Conservation (phyloP, 1,284 basidiomycete species). For the Gomphus bonarii region DNA sequence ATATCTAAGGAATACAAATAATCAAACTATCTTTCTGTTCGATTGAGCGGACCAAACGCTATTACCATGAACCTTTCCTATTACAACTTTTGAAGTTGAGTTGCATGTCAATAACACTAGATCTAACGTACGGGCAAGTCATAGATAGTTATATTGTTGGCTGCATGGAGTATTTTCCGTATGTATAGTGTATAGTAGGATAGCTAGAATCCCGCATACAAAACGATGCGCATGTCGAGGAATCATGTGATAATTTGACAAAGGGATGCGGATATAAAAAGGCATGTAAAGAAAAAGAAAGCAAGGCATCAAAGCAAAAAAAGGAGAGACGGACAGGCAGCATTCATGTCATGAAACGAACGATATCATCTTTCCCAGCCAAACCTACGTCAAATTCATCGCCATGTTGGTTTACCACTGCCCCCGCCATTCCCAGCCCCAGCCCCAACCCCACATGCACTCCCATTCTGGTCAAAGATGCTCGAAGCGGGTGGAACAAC, state of each 20-base stretch:
- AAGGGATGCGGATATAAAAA: neutral
- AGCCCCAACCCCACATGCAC: neutral
- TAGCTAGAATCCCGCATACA: neutral
- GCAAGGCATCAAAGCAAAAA: conserved; percentile 7
- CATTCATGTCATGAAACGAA: conserved; percentile 4
- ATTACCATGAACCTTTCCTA: too few relatives aligned
- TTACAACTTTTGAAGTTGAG: neutral
- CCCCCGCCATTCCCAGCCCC: too few relatives aligned
- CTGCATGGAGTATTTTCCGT: neutral
- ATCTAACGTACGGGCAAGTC: neutral
- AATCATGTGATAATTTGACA: neutral
- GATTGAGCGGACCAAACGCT: too few relatives aligned
- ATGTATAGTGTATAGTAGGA: neutral
- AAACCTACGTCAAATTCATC: conserved; percentile 23
- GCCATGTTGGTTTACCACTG: conserved; percentile 47
- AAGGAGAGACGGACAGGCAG: conserved; percentile 1
- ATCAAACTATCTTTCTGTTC: too few relatives aligned
- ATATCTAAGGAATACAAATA: neutral
- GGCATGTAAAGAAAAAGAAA: conserved; percentile 9
- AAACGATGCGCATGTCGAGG: neutral
- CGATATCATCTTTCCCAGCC: neutral
- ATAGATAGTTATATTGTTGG: neutral
- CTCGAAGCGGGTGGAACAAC: neutral
- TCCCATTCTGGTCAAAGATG: conserved; percentile 29
- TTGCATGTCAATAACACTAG: too few relatives aligned